These are phyloP conservation scores for Chalciporus pseudorubinellus DNA, from an alignment of 768 basidiomycete genomes.

Conservation along the genomic window DNA sequence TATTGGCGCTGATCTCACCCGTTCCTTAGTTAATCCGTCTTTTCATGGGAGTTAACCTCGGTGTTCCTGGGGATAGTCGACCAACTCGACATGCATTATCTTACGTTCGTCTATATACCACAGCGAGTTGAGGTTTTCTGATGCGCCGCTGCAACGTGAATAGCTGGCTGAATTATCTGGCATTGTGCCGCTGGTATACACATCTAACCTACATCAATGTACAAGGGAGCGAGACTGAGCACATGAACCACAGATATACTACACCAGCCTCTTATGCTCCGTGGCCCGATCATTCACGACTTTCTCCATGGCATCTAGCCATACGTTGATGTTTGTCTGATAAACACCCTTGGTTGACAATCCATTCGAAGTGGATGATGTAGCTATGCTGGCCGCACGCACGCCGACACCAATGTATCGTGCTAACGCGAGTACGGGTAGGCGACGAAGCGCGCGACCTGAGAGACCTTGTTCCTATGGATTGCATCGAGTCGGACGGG, in stretches of 20 bases:
- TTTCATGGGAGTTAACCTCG: conserved; percentile 13
- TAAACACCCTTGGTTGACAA: conserved; percentile 5
- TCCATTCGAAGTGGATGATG: conserved; percentile 2
- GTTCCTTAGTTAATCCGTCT: conserved; percentile 23
- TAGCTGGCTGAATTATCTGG: not conserved
- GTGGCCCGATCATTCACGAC: conserved; percentile 60
- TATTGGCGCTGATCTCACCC: not conserved
- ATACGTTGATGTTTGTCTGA: conserved; percentile 51
- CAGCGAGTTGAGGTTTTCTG: not conserved
- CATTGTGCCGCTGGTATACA: not conserved
- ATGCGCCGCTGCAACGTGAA: not conserved
- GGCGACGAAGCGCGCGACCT: conserved; percentile 83
- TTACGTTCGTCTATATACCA: not conserved
- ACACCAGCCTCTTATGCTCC: conserved; percentile 49
- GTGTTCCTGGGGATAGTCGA: not conserved
- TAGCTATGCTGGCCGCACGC: conserved; percentile 14
- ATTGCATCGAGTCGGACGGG: not conserved
- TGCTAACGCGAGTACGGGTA: conserved; percentile 94
- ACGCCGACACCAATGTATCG: conserved; percentile 64
- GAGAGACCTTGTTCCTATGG: conserved; percentile 76
- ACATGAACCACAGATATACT: conserved; percentile 7
- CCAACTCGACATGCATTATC: conserved; percentile 5
- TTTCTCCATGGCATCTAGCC: conserved; percentile 84
- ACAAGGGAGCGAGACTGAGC: not conserved
- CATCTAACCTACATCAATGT: not conserved